Base-by-base conservation (phyloP, 768 basidiomycete species). In the Lactarius evosmus region DNA sequence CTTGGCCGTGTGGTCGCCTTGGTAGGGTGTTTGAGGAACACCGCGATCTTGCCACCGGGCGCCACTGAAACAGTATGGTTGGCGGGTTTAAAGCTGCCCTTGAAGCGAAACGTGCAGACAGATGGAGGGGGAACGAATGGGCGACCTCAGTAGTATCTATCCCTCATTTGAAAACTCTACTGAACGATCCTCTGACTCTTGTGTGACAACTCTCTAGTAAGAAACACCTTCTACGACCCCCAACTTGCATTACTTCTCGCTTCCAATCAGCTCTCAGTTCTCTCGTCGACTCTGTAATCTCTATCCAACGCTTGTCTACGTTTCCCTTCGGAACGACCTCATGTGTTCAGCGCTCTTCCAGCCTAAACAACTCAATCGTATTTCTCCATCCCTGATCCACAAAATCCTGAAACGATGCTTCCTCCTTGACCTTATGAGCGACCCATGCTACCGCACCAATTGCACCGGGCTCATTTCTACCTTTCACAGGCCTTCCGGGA, bases 381-480 rank as follows among this genome's bases (percentile, higher is more conserved):
- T 91, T 93, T 65, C 76, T 75, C 82, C 84, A 91, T 4, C 79
- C 83, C 27, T 74, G 78, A 67, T 84, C 81, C 4, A 80, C 76
- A 0, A 93, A 74, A 60, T 80, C 77, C 65, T 88, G 83, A 30
- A 88, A 75, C 0, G 82, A 62, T 7, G 82, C 71, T 2, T 75
- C 79, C 38, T 80, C 75, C 19, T 80, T 75, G 46, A 85, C 66
- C 63, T 72, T 72, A 68, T 79, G 79, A 12, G 92, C 76, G 12
- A 90, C 83, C 85, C 87, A 91, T 25, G 89, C 92, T 11, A 93
- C 84, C 29, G 80, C 82, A 7, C 86, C 87, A 27, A 88, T 81
- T 2, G 81, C 75, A 38, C 74, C 76, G 4, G 91, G 89, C 69
- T 93, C 92, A 68, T 88, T 91, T 46, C 92, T 78, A 3, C 90